A percentile compares a stretch with the other conserved stretches of the same genome.
Conservation (phyloP, 2,329 filamentous ascomycete genomes). For the Aspergillus fumigatiaffinis region DNA sequence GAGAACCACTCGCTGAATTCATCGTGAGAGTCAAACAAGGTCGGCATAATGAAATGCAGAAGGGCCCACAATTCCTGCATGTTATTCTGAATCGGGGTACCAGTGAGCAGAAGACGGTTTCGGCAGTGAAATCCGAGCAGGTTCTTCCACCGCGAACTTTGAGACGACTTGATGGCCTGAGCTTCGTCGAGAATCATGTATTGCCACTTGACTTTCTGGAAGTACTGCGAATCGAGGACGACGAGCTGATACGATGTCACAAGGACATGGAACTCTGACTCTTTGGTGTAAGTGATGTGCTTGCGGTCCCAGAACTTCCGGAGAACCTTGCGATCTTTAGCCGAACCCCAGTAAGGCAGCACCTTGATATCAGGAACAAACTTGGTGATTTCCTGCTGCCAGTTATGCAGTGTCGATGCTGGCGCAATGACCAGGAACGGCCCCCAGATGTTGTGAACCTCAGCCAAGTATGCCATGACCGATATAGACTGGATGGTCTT, state of each 20-base stretch:
- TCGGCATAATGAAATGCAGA: conserved; percentile 99
- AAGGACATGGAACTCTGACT: conserved; percentile 91
- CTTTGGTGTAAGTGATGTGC: conserved; percentile 89
- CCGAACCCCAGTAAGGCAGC: conserved; percentile 94
- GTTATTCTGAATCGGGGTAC: conserved; percentile 98
- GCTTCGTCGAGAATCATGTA: conserved; percentile 99
- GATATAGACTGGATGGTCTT: conserved; percentile 99
- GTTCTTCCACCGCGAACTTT: conserved; percentile 95
- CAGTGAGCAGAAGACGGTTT: conserved; percentile 87
- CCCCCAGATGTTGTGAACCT: conserved; percentile 97
- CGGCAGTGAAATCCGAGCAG: conserved; percentile 90
- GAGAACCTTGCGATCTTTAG: conserved; percentile 88
- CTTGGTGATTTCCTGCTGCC: conserved; percentile 95
- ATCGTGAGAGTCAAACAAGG: conserved; percentile 68
- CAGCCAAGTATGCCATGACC: conserved; percentile 96
- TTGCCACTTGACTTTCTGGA: conserved; percentile 99
- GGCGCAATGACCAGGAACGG: conserved; percentile 96
- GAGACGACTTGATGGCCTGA: conserved; percentile 97
- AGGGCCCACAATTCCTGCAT: conserved; percentile 99
- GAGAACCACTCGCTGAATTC: conserved; percentile 54
- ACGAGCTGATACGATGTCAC: conserved; percentile 97
- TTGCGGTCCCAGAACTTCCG: conserved; percentile 99
- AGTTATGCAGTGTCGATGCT: conserved; percentile 95
- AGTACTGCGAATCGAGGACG: conserved; percentile 92
- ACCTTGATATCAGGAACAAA: conserved; percentile 96